Percentiles rank a stretch among this genome's conserved stretches.
Conservation (phyloP, 768 basidiomycete genomes). For the Galerina marginata region DNA sequence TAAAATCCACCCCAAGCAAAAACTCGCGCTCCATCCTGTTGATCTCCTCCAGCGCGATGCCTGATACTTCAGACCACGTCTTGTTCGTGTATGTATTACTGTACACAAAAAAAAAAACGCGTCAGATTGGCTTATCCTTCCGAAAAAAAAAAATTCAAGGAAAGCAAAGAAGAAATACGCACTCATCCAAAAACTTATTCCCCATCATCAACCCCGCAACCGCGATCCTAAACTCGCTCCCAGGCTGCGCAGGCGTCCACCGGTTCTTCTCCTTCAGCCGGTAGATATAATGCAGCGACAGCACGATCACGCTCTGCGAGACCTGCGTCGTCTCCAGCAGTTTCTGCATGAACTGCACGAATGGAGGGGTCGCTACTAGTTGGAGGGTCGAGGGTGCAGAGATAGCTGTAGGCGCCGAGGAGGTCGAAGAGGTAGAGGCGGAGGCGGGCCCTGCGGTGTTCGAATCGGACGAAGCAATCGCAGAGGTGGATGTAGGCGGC, state of each 20-base stretch:
- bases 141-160: no score
- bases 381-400: slow-evolving; percentile 68
- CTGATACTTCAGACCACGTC: slow-evolving; percentile 95
- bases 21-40: slow-evolving; percentile 95
- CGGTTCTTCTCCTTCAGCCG: slow-evolving; percentile 78
- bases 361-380: slow-evolving; percentile 72
- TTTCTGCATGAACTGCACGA: slow-evolving; percentile 88
- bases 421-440: slow-evolving; percentile 37
- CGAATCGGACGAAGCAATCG: slow-evolving; percentile 29
- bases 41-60: slow-evolving; percentile 82
- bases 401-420: slow-evolving; percentile 23
- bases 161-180: slow-evolving; percentile 21
- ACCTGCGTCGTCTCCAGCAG: slow-evolving; percentile 95
- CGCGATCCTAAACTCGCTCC: slow-evolving; percentile 88
- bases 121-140: no score
- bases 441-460: slow-evolving; percentile 22
- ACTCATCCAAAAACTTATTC: slow-evolving; percentile 98
- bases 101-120: background rate
- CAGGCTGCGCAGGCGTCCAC: slow-evolving; percentile 72
- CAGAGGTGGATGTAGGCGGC: slow-evolving; percentile 27
- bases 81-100: slow-evolving; percentile 98
- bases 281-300: slow-evolving; percentile 91
- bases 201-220: slow-evolving; percentile 94
- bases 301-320: slow-evolving; percentile 89
- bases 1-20: slow-evolving; percentile 76